Base-by-base conservation (phyloP, 495 filamentous ascomycete species). In the Hypoxylon rickii region DNA sequence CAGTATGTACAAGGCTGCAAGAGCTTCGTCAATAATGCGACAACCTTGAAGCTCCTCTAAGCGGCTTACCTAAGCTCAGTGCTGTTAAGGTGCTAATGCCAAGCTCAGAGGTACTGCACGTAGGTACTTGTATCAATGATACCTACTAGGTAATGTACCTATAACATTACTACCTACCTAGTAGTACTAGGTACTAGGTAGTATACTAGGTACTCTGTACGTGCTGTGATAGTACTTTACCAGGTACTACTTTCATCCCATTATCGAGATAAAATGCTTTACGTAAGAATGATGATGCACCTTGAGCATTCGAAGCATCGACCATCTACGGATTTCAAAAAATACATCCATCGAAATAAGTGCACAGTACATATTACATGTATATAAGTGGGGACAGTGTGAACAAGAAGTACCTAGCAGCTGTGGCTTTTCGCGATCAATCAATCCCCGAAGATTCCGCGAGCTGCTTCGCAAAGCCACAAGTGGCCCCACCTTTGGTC, bases 1-100 rank as follows among this genome's bases (percentile, higher is more conserved):
- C n/a, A n/a, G n/a, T n/a, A n/a, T 22, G 22, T 42, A 42, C 43
- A 69, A 71, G 66, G 66, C 65, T 64, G 44, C 59, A 57, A 13
- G 48, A 68, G 66, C 66, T 67, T 67, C 67, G 67, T 69, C 61
- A 69, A 44, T 29, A 38, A 33, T 31, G 40, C 44, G 44, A 36
- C 33, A 57, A 44, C 46, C 50, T 17, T 21, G 4, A 8, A 24
- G 46, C 51, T 61, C 55, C 51, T 42, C 45, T 61, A 61, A 59
- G 43, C 47, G 48, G n/a, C n/a, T 26, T 59, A 59, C 55, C 51
- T 61, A 37, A 6, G 38, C 45, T 34, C 31, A 2, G 10, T 49
- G 20, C 26, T n/a, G n/a, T n/a, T n/a, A n/a, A n/a, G n/a, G n/a
- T n/a, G n/a, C n/a, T n/a, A n/a, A n/a, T n/a, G n/a, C n/a, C n/a